phyloP scores from a whole-genome alignment of 164 flowering plant species.

The Vitis rotundifolia region DNA sequence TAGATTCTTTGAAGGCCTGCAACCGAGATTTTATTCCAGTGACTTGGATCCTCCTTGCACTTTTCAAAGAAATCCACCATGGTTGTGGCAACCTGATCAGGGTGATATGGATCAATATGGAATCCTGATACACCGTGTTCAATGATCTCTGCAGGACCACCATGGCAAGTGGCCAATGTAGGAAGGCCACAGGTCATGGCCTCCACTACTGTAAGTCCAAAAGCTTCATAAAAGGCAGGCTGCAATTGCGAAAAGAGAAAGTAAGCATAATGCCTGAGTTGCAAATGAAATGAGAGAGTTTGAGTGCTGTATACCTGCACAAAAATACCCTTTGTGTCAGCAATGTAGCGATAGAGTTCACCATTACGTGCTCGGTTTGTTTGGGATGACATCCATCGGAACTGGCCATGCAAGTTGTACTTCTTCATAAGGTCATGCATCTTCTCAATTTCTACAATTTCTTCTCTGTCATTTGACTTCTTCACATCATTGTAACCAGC shows the following conservation, averaged over 20 bases:
- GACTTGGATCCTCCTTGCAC: conserved; percentile 62
- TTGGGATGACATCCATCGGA: conserved; percentile 86
- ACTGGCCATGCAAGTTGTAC: conserved; percentile 74
- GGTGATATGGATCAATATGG: conserved; percentile 95
- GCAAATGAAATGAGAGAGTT: not conserved
- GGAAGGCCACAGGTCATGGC: conserved; percentile 99
- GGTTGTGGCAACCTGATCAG: conserved; percentile 61
- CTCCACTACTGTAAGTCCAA: conserved; percentile 98
- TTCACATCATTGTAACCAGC: conserved; percentile 82
- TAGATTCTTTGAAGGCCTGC: conserved; percentile 62
- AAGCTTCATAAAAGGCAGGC: conserved; percentile 97
- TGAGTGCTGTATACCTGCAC: conserved; percentile 60
- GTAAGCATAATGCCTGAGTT: not conserved
- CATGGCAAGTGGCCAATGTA: conserved; percentile 95
- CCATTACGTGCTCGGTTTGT: conserved; percentile 88
- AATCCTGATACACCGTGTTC: conserved; percentile 89
- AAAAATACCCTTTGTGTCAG: conserved; percentile 85
- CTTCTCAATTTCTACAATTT: conserved; percentile 86
- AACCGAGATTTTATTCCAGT: conserved; percentile 75
- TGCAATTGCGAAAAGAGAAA: conserved; percentile 23
- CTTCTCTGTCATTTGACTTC: conserved; percentile 88
- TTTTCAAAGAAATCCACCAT: conserved; percentile 62
- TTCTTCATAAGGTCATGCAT: conserved; percentile 78
- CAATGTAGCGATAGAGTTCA: conserved; percentile 92
- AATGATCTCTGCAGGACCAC: conserved; percentile 96